Base-by-base conservation (phyloP, 352 stramenopile species). In the Pythium dissimile region DNA sequence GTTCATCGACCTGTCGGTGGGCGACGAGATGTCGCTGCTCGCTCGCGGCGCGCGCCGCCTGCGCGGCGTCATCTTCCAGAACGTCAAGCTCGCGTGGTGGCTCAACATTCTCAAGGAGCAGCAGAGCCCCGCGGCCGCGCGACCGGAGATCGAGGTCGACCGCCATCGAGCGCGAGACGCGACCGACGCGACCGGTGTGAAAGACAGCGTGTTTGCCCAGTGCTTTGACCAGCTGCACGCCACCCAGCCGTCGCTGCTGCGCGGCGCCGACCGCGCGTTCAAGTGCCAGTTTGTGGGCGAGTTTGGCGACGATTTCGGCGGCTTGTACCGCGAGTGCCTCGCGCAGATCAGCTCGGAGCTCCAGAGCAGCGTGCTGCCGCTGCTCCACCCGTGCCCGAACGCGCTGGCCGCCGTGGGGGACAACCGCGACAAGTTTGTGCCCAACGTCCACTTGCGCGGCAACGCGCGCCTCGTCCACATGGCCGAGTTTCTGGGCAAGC, bases 401-500 rank as follows among this genome's bases (percentile, higher is more conserved):
- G 83, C 77, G 6, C 38, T 90, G 7, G 79, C 92, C 47, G 75
- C 64, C 13, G 85, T 89, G 11, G 93, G 95, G 13, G 76, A 95
- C 44, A 97, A 97, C 47, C 85, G 87, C 10, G 93, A 98, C 58
- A 61, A 86, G 34, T 94, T 88, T 52, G 79, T 95, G 6, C 84
- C 84, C 1, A 94, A 92, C 41, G 71, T 76, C 2, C 76, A 89
- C 37, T 47, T 88, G 20, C 70, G 72, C 26, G 64, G 56, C 16
- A 71, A 85, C 43, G 54, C 72, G 16, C 70, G 75, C 11, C 71
- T 84, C 8, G 64, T 95, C 0, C 73, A 88, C 21, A 98, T 97
- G 92, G 91, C 93, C 34, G 84, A 96, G 55, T 98, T 98, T 59
- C 74, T 98, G 13, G 94, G 94, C 15, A 97, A 98, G 59, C 74